Evolutionary conservation across 192 early-diverging fungal genomes (phyloP).

Genomic region (Rhizophagus clarus): DNA sequence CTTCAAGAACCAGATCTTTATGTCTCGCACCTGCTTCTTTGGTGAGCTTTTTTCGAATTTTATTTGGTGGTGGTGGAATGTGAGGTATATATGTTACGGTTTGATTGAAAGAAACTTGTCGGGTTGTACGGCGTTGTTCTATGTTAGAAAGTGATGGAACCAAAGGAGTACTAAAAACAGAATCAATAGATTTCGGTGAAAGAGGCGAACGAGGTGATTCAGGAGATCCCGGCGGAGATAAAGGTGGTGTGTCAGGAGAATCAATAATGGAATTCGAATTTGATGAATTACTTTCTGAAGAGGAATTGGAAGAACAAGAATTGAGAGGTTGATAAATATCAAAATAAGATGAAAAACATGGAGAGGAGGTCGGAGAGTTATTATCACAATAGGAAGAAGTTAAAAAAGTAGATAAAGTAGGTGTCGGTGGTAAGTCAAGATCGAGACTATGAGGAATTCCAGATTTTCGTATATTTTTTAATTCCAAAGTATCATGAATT

Average conservation of each 20-base stretch:
- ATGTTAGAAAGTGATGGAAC: not conserved
- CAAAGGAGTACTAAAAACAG: not conserved
- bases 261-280: not conserved
- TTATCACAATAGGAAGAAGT: not conserved
- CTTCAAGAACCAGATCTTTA: not conserved
- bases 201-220: not conserved
- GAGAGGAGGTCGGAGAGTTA: not conserved
- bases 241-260: not conserved
- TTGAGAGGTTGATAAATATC: not conserved
- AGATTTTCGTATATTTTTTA: not conserved
- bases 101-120: not conserved
- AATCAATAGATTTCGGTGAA: not conserved
- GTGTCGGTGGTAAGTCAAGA: not conserved
- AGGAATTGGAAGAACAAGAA: not conserved
- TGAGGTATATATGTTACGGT: slow-evolving; percentile 7
- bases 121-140: not conserved
- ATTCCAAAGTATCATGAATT: not conserved
- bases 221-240: not conserved
- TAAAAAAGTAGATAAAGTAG: not conserved
- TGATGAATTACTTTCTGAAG: not conserved
- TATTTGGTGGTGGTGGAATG: not conserved
- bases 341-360: not conserved
- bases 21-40: not conserved
- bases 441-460: not conserved
- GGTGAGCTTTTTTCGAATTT: slow-evolving; percentile 1